Conservation (phyloP, 345 rosid species). For the Lepidium aucheri region DNA sequence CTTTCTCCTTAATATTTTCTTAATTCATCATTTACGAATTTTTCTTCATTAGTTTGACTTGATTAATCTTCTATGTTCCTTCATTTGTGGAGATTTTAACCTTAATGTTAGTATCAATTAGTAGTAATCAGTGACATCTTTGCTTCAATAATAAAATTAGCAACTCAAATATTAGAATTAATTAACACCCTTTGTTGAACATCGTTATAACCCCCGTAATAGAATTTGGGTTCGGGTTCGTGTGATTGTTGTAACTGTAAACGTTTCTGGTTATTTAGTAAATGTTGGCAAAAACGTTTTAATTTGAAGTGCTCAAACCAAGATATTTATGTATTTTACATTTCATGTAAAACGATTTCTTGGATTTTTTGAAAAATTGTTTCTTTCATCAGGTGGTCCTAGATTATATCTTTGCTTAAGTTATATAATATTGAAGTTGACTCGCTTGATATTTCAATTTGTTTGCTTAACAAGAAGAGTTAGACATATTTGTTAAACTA, state of each 20-base stretch:
- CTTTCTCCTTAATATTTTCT: background rate
- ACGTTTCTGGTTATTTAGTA: too few species aligned
- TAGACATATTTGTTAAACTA: conserved; percentile 2
- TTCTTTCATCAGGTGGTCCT: conserved; percentile 22
- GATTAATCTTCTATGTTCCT: background rate
- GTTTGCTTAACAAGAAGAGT: background rate
- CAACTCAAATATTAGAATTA: background rate
- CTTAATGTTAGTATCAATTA: background rate
- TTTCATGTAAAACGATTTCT: background rate
- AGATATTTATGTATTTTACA: background rate
- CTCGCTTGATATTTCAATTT: background rate
- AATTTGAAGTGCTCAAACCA: background rate
- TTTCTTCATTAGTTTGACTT: background rate
- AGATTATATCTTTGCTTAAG: background rate
- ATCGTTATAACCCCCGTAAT: too few species aligned
- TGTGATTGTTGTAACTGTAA: too few species aligned
- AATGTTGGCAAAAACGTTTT: background rate
- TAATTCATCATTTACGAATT: background rate
- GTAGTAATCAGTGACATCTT: too few species aligned
- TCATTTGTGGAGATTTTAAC: background rate
- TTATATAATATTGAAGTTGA: background rate
- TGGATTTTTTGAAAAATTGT: background rate
- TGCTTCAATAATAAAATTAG: background rate
- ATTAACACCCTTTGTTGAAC: too few species aligned
- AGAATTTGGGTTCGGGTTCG: too few species aligned